These are phyloP conservation scores for Prunus armeniaca DNA, from an alignment of 306 rosid species.

Conservation along the genomic window DNA sequence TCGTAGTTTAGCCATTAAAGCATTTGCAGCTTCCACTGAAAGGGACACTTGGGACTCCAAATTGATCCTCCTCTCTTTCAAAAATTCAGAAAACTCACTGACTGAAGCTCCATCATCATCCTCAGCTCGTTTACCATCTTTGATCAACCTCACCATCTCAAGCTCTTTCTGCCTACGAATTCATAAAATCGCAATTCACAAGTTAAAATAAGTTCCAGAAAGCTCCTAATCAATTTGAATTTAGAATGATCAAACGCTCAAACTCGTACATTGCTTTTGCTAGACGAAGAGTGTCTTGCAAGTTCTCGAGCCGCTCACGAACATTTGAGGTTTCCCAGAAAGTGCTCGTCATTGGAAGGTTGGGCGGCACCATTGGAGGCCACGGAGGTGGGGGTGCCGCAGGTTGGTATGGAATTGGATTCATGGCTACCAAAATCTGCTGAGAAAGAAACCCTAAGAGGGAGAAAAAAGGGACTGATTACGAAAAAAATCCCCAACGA, in stretches of 20 bases:
- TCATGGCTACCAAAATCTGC: constrained; percentile 30
- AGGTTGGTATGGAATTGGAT: constrained; percentile 44
- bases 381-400: constrained; percentile 27
- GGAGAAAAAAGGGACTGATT: not conserved
- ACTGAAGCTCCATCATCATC: constrained; percentile 34
- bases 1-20: constrained; percentile 54
- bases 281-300: constrained; percentile 64
- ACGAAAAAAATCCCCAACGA: not conserved
- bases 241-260: not conserved
- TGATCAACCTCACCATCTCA: constrained; percentile 51
- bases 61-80: constrained; percentile 46
- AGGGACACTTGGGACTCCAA: constrained; percentile 58
- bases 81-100: constrained; percentile 26
- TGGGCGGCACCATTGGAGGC: constrained; percentile 48
- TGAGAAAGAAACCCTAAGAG: not conserved
- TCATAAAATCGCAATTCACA: not conserved
- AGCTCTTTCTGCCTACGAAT: constrained; percentile 67
- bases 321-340: constrained; percentile 71
- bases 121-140: constrained; percentile 39
- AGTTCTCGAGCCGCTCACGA: constrained; percentile 38
- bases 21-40: constrained; percentile 59
- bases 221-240: not conserved
- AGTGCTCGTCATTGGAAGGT: constrained; percentile 46
- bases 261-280: constrained; percentile 61
- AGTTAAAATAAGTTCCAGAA: not conserved